These are phyloP conservation scores for Geotrichum bryndzae DNA, from an alignment of 1,139 yeast species.

Conservation along the genomic window DNA sequence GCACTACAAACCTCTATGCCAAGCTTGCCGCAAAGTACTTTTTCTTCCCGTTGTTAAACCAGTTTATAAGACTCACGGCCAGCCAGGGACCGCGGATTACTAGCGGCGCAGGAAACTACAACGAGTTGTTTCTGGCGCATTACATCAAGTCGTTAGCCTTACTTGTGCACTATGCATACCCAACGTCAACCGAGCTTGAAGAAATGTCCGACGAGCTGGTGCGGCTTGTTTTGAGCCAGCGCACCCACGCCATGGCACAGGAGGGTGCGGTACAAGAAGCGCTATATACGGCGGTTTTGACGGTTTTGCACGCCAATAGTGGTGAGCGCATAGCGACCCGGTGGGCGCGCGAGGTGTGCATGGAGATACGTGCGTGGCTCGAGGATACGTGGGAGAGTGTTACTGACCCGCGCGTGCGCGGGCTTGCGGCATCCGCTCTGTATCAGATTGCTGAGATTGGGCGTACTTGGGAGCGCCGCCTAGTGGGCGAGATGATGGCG, in stretches of 20 bases:
- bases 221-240: conserved; percentile 33
- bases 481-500: conserved; percentile 26
- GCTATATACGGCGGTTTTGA: conserved; percentile 14
- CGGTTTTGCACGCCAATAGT: conserved; percentile 31
- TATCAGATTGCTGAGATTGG: conserved; percentile 38
- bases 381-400: conserved; percentile 40
- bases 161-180: conserved; percentile 52
- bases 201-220: conserved; percentile 57
- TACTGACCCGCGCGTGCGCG: conserved; percentile 41
- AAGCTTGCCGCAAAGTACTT: conserved; percentile 44
- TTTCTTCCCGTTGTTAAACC: conserved; percentile 51
- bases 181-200: conserved; percentile 44
- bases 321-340: conserved; percentile 36
- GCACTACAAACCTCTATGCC: conserved; percentile 37
- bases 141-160: conserved; percentile 54
- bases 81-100: conserved; percentile 10
- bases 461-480: conserved; percentile 27
- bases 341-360: conserved; percentile 33
- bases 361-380: conserved; percentile 41
- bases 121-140: conserved; percentile 52
- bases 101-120: conserved; percentile 45
- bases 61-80: conserved; percentile 29
- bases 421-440: conserved; percentile 49
- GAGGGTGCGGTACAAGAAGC: conserved; percentile 9
- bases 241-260: conserved; percentile 9